Evolutionary conservation across 2,329 filamentous ascomycete genomes (phyloP).

Genomic region (Xylaria sp.): DNA sequence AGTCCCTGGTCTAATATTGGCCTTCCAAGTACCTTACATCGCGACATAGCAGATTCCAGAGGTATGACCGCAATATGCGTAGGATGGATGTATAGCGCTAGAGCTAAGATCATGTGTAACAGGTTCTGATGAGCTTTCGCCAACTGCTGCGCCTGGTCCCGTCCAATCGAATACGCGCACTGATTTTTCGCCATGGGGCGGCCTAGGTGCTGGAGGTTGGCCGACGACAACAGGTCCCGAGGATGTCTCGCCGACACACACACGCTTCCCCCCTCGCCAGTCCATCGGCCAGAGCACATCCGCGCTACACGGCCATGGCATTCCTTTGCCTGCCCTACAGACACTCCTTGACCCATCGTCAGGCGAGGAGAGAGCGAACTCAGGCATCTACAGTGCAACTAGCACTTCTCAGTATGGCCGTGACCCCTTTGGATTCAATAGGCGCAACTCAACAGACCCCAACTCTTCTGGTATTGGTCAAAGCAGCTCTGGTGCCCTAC

Average conservation of each 20-base stretch:
- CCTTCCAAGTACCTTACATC: slow-evolving; percentile 57
- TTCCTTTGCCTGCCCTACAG: neutral
- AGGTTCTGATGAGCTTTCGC: slow-evolving; percentile 54
- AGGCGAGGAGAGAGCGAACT: slow-evolving; percentile 38
- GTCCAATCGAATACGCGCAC: slow-evolving; percentile 75
- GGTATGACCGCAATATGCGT: slow-evolving; percentile 54
- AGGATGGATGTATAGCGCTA: neutral
- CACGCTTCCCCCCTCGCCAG: slow-evolving; percentile 58
- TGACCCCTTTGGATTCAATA: slow-evolving; percentile 34
- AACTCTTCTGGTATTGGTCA: slow-evolving; percentile 31
- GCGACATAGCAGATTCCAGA: slow-evolving; percentile 58
- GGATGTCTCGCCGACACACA: slow-evolving; percentile 68
- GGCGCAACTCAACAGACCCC: slow-evolving; percentile 47
- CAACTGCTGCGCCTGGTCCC: slow-evolving; percentile 72
- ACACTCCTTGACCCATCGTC: neutral
- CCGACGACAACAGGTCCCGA: slow-evolving; percentile 54
- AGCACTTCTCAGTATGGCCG: slow-evolving; percentile 33
- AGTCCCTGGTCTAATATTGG: slow-evolving; percentile 66
- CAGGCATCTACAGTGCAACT: slow-evolving; percentile 36
- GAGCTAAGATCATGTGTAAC: slow-evolving; percentile 39
- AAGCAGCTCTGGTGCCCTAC: slow-evolving; percentile 36
- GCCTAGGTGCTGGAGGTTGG: slow-evolving; percentile 60
- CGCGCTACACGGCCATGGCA: slow-evolving; percentile 51
- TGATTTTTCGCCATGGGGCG: slow-evolving; percentile 71
- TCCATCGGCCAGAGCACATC: slow-evolving; percentile 56